These are phyloP conservation scores for Clarireedia monteithiana DNA, from an alignment of 2,329 filamentous ascomycete species.

Conservation along the genomic window DNA sequence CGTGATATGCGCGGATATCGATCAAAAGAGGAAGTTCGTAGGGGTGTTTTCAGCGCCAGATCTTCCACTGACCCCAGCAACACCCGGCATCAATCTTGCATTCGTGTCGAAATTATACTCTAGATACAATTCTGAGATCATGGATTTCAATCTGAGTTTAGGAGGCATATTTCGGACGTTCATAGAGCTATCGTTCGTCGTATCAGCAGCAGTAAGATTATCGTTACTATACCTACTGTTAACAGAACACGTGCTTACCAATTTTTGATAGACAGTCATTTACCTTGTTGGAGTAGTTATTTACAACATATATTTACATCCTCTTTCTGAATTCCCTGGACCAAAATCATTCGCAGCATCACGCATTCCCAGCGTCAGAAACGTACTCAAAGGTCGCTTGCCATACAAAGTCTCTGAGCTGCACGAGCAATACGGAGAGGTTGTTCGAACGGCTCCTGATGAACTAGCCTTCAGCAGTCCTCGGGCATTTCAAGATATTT, in stretches of 20 bases:
- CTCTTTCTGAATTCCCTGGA: slow-evolving; percentile 27
- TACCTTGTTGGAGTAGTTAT: background rate
- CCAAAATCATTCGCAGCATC: slow-evolving; percentile 19
- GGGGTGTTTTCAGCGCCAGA: no score
- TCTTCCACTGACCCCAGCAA: no score
- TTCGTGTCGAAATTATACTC: no score
- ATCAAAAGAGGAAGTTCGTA: no score
- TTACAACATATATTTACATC: slow-evolving; percentile 24
- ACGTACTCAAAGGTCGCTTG: background rate
- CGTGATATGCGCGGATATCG: no score
- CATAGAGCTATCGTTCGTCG: background rate
- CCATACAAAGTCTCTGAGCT: slow-evolving; percentile 8
- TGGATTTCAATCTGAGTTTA: background rate
- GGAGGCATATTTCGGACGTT: background rate
- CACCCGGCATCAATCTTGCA: no score
- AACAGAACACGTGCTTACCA: background rate
- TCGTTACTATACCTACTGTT: no score
- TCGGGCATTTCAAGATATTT: background rate
- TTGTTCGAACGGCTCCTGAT: slow-evolving; percentile 27
- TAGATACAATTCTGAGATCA: background rate
- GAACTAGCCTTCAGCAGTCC: slow-evolving; percentile 23
- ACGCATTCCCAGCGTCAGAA: slow-evolving; percentile 1
- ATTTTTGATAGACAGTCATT: background rate
- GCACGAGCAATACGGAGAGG: slow-evolving; percentile 25
- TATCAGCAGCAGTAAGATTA: background rate